Percentiles rank a stretch among this genome's conserved stretches.
Evolutionary conservation across 163 green algal species (phyloP).

Genomic region (Scenedesmus sp.): DNA sequence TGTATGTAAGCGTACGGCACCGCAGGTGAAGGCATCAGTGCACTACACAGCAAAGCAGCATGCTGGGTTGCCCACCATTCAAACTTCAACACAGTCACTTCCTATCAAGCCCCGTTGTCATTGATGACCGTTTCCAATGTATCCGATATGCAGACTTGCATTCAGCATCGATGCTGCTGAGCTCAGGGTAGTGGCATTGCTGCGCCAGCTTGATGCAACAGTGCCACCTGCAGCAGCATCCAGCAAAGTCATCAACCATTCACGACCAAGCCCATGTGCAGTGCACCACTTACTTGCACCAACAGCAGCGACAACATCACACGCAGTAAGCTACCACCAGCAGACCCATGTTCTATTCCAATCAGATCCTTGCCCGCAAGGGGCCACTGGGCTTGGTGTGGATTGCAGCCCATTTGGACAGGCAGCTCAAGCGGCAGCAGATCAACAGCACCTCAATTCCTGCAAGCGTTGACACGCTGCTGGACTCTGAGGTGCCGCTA

Average conservation of each 20-base stretch:
- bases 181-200: not conserved
- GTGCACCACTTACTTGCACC: not conserved
- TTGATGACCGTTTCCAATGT: not conserved
- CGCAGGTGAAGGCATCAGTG: no score
- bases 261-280: not conserved
- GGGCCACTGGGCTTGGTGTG: slow-evolving; percentile 93
- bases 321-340: not conserved
- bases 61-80: not conserved
- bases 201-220: not conserved
- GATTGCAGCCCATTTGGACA: slow-evolving; percentile 95
- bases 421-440: slow-evolving; percentile 87
- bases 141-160: not conserved
- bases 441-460: slow-evolving; percentile 73
- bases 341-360: slow-evolving; percentile 89
- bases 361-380: slow-evolving; percentile 94
- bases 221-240: not conserved
- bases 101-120: not conserved
- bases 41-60: not conserved
- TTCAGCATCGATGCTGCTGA: not conserved
- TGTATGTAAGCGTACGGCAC: no score
- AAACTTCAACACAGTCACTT: no score
- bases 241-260: not conserved
- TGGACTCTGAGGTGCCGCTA: slow-evolving; percentile 92
- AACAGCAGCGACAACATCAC: not conserved
- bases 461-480: slow-evolving; percentile 87